A percentile compares a stretch with the other conserved stretches of the same genome.
phyloP scores from a whole-genome alignment of 2,329 filamentous ascomycete genomes.

The Plenodomus lindquistii region DNA sequence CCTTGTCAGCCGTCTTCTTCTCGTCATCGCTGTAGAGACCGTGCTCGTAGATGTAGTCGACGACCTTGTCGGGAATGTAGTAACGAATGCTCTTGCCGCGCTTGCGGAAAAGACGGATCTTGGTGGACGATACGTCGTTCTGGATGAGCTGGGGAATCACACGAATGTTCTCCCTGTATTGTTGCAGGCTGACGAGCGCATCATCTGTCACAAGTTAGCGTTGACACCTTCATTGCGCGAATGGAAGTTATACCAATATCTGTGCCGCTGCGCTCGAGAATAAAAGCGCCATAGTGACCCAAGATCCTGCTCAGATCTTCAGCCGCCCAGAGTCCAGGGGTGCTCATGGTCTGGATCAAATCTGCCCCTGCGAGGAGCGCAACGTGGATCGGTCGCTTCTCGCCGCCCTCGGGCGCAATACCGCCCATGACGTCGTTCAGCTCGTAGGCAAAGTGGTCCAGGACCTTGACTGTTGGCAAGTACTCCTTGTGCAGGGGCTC shows the following conservation, averaged over 20 bases:
- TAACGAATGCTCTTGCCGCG: constrained; percentile 48
- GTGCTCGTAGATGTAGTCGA: constrained; percentile 48
- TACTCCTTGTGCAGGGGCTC: constrained; percentile 86
- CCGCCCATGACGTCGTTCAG: constrained; percentile 80
- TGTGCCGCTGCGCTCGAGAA: constrained; percentile 85
- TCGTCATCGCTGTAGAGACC: constrained; percentile 45
- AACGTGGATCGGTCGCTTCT: constrained; percentile 70
- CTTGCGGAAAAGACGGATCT: constrained; percentile 74
- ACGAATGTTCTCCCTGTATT: constrained; percentile 83
- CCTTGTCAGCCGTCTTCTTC: constrained; percentile 41
- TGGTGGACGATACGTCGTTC: constrained; percentile 79
- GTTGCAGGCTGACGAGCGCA: constrained; percentile 77
- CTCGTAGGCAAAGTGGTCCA: constrained; percentile 90
- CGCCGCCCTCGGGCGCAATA: constrained; percentile 69
- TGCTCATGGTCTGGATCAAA: constrained; percentile 57
- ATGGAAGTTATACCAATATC: constrained; percentile 61
- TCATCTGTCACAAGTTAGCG: constrained; percentile 60
- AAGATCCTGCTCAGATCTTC: constrained; percentile 88
- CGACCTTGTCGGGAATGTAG: constrained; percentile 46
- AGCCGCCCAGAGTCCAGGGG: constrained; percentile 72
- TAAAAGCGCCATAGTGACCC: constrained; percentile 79
- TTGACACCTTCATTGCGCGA: neutral
- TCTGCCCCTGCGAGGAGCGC: constrained; percentile 75
- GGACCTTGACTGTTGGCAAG: constrained; percentile 82
- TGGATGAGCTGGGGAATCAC: constrained; percentile 88